These are phyloP conservation scores for Colletotrichum lindemuthianum DNA, from an alignment of 2,329 filamentous ascomycete genomes.

Conservation along the genomic window DNA sequence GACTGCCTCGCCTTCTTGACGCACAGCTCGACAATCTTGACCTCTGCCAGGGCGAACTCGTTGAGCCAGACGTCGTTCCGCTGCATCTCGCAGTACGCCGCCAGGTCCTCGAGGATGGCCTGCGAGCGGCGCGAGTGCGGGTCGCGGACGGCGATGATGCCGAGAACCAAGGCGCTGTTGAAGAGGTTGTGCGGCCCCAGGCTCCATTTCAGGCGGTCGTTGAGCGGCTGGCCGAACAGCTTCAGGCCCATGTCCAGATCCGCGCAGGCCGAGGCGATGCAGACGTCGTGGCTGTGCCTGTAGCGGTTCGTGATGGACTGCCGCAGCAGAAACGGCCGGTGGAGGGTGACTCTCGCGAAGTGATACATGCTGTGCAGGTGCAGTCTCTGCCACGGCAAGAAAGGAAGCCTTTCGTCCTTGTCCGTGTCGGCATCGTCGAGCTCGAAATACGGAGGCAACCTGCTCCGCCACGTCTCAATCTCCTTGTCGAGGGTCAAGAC, in stretches of 20 bases:
- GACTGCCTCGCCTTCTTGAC: conserved; percentile 41
- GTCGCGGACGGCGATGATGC: conserved; percentile 44
- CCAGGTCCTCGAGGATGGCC: conserved; percentile 50
- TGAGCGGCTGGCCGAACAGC: conserved; percentile 44
- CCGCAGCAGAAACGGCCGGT: conserved; percentile 50
- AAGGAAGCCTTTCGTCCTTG: conserved; percentile 43
- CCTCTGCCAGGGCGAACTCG: conserved; percentile 52
- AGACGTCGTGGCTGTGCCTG: conserved; percentile 50
- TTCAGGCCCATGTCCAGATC: conserved; percentile 50
- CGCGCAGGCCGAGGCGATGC: conserved; percentile 52
- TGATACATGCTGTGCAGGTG: conserved; percentile 52
- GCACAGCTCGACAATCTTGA: conserved; percentile 54
- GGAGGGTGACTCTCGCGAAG: conserved; percentile 52
- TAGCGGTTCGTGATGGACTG: conserved; percentile 52
- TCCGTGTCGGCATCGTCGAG: conserved; percentile 45
- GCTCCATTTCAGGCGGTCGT: conserved; percentile 47
- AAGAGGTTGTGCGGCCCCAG: conserved; percentile 51
- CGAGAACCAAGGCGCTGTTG: conserved; percentile 52
- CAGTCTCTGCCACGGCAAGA: conserved; percentile 49
- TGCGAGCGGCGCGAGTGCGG: conserved; percentile 43
- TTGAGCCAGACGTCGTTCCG: conserved; percentile 52
- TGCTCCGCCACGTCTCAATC: conserved; percentile 45
- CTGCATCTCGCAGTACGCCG: conserved; percentile 53
- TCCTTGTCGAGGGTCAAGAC: conserved; percentile 48
- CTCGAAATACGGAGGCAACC: conserved; percentile 47